Percentiles rank a stretch among this genome's conserved stretches.
These are phyloP conservation scores for Westerdykella sp. DNA, from an alignment of 2,329 filamentous ascomycete species.

Conservation along the genomic window DNA sequence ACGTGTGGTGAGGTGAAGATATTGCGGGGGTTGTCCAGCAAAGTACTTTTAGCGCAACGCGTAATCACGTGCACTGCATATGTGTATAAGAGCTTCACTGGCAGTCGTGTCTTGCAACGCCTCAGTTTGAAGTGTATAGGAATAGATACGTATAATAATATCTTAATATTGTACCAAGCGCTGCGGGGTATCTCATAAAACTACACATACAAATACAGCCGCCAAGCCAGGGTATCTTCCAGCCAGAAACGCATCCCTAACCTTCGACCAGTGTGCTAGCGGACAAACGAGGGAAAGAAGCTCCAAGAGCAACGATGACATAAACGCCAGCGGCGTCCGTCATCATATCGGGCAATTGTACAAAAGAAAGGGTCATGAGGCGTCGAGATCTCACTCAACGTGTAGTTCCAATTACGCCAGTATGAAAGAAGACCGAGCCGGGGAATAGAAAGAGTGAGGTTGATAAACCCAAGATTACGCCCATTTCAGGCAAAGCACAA, in stretches of 20 bases:
- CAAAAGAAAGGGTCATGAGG: slow-evolving; percentile 29
- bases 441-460: too few relatives aligned
- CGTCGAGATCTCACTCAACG: slow-evolving; percentile 32
- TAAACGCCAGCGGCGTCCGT: background rate
- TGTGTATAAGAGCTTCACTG: too few relatives aligned
- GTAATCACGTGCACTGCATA: background rate
- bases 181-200: slow-evolving; percentile 28
- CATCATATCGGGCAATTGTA: slow-evolving; percentile 4
- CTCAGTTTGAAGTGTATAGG: too few relatives aligned
- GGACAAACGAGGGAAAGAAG: slow-evolving; percentile 9
- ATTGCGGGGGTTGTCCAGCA: background rate
- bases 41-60: background rate
- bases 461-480: background rate
- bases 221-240: background rate
- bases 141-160: too few relatives aligned
- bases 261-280: slow-evolving; percentile 1
- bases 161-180: too few relatives aligned
- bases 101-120: too few relatives aligned
- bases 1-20: background rate
- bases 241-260: background rate
- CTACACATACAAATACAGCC: slow-evolving; percentile 20
- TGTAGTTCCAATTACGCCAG: slow-evolving; percentile 23
- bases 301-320: slow-evolving; percentile 10
- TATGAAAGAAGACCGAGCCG: too few relatives aligned
- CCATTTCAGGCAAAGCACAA: slow-evolving; percentile 8